phyloP scores from a whole-genome alignment of 306 rosid genomes.

The Lithocarpus polystachyus region DNA sequence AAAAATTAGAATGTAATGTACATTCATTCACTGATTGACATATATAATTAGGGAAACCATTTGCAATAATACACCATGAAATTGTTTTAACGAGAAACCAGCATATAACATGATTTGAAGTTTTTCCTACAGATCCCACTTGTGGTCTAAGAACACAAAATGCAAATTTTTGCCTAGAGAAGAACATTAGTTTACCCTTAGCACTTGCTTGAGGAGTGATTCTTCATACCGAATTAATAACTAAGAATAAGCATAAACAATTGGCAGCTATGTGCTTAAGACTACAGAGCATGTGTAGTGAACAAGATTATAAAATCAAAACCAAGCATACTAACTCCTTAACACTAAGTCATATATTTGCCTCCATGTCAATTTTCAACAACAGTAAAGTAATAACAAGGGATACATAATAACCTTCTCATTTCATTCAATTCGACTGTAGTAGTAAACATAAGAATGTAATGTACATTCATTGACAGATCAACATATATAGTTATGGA shows the following conservation, averaged over 20 bases:
- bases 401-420: not conserved
- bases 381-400: not conserved
- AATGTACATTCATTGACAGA: not conserved
- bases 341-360: not conserved
- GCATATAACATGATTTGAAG: not conserved
- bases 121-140: not conserved
- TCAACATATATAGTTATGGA: not conserved
- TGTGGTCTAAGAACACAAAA: not conserved
- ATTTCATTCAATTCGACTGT: not conserved
- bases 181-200: slow-evolving; percentile 43
- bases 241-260: not conserved
- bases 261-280: not conserved
- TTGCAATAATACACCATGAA: not conserved
- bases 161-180: not conserved
- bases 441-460: not conserved
- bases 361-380: not conserved
- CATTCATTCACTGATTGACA: too few species aligned
- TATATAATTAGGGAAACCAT: not conserved
- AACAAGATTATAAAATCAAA: not conserved
- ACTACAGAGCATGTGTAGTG: not conserved
- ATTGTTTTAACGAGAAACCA: too few species aligned
- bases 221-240: slow-evolving; percentile 76
- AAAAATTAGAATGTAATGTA: not conserved
- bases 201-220: slow-evolving; percentile 78
- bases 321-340: slow-evolving; percentile 2